Base-by-base conservation (phyloP, 2,329 filamentous ascomycete genomes). In the Orbilia quercus region DNA sequence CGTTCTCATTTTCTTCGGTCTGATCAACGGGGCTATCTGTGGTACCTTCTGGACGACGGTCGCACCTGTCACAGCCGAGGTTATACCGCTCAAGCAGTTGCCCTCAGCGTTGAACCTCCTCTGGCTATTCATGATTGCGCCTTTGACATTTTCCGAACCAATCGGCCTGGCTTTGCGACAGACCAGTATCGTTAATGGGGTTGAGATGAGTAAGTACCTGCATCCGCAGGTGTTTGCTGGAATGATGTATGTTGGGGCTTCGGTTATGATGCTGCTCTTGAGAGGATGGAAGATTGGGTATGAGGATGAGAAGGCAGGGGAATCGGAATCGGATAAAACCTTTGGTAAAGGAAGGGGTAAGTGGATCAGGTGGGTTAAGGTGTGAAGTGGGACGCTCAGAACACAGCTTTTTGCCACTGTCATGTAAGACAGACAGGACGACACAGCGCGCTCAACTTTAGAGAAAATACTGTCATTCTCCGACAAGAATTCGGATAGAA, bases 11-110 rank as follows among this genome's bases (percentile, higher is more conserved):
- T 85, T 93, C 77, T 94, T 91, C 77, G 84, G 87, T 0, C 80
- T 94, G 12, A 80, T 91, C 0, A 84, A 83, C 3, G 90, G 90
- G 1, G 84, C 82, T 1, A 87, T 92, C 0, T 87, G 87, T 1
- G 91, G 91, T 5, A 89, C 87, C 0, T 89, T 91, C 76, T 92
- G 88, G 88, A 84, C 87, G 0, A 88, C 88, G 0, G 85, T 90
- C 25, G 88, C 83, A 0, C 90, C 91, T 0, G 87, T 93, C 5
- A 86, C 86, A 3, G 89, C 89, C 1, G 91, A 94, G 80, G 86
- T 94, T 0, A 86, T 93, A 28, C 90, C 90, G 0, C 79, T 94
- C 2, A 84, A 85, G 66, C 81, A 90, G 44, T 83, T 93, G 1
- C 89, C 91, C 0, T 87, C 89, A 11, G 87, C 86, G 76, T 80